Percentiles rank a stretch among this genome's conserved stretches.
Evolutionary conservation across 805 yeast species (phyloP).

Genomic region (Saccharomycopsis olivae): DNA sequence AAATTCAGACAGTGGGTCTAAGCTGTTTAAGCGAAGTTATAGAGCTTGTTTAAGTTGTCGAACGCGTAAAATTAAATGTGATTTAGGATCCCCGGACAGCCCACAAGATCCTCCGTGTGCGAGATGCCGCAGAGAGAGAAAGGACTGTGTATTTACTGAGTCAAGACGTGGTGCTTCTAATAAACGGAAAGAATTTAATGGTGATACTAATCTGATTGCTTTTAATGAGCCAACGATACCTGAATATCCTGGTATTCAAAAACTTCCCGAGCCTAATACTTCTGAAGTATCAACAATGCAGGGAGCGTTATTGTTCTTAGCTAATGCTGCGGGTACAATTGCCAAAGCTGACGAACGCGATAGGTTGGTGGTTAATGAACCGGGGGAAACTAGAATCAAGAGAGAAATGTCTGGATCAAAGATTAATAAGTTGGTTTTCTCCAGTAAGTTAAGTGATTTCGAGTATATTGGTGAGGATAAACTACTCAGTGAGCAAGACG

Average conservation of each 20-base stretch:
- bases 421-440: background rate
- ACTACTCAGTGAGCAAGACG: constrained; percentile 53
- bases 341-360: constrained; percentile 58
- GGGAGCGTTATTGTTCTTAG: constrained; percentile 62
- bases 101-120: constrained; percentile 79
- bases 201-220: background rate
- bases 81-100: constrained; percentile 61
- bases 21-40: constrained; percentile 50
- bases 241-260: no score
- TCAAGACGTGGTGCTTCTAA: constrained; percentile 40
- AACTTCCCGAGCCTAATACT: constrained; percentile 1
- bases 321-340: constrained; percentile 70
- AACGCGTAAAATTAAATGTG: constrained; percentile 76
- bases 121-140: constrained; percentile 73
- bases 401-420: background rate
- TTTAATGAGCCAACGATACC: background rate
- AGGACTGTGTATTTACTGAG: constrained; percentile 66
- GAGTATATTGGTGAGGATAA: constrained; percentile 53
- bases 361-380: constrained; percentile 14
- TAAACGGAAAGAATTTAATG: constrained; percentile 21
- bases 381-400: background rate
- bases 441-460: constrained; percentile 37
- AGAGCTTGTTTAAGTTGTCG: constrained; percentile 83
- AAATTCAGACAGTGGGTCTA: no score
- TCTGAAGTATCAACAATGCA: constrained; percentile 29